A percentile compares a stretch with the other conserved stretches of the same genome.
These are phyloP conservation scores for Thalassiosira mediterranea DNA, from an alignment of 352 stramenopile genomes.

Conservation along the genomic window DNA sequence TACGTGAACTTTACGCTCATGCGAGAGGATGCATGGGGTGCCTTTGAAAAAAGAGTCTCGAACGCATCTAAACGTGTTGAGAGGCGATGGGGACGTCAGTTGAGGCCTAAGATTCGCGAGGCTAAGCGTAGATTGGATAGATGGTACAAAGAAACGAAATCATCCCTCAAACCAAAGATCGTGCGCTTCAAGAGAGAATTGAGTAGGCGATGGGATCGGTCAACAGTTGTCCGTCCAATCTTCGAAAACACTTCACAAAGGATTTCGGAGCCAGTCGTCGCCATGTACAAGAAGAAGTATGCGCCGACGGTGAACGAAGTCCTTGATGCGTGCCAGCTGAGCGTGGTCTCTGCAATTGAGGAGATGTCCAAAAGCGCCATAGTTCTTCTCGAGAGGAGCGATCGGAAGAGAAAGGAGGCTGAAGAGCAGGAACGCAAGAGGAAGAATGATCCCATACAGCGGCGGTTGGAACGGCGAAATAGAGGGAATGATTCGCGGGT, in stretches of 20 bases:
- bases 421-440: conserved; percentile 6
- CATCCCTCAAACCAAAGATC: conserved; percentile 2
- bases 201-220: conserved; percentile 9
- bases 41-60: conserved; percentile 3
- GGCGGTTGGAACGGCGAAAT: conserved; percentile 1
- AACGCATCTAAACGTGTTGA: conserved; percentile 5
- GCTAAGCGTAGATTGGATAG: conserved; percentile 8
- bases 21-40: conserved; percentile 5
- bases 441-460: not conserved
- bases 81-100: not conserved
- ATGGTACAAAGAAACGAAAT: conserved; percentile 2
- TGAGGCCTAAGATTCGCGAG: not conserved
- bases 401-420: conserved; percentile 17
- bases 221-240: conserved; percentile 18
- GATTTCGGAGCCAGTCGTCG: not conserved
- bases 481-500: not conserved
- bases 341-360: conserved; percentile 29
- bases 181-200: conserved; percentile 9
- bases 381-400: conserved; percentile 12
- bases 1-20: conserved; percentile 45
- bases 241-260: conserved; percentile 10
- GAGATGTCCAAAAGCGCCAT: conserved; percentile 24
- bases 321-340: conserved; percentile 11
- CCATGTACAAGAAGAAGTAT: conserved; percentile 9
- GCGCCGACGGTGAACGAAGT: conserved; percentile 23